These are phyloP conservation scores for Kodamaea fukazawae DNA, from an alignment of 805 yeast genomes.

Conservation along the genomic window DNA sequence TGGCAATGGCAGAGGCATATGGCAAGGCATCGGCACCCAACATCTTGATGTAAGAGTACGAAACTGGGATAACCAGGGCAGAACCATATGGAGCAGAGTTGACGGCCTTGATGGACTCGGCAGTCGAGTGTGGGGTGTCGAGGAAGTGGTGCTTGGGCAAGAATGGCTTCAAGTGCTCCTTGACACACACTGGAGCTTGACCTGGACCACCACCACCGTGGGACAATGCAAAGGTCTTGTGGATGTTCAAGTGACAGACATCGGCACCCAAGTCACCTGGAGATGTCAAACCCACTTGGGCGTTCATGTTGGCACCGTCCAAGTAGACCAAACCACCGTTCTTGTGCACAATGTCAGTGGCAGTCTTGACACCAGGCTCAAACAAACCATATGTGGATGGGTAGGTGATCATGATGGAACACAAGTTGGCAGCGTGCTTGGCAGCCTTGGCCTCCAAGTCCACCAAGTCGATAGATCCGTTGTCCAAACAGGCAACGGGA, in stretches of 20 bases:
- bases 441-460: conserved; percentile 75
- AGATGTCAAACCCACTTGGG: conserved; percentile 94
- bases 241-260: conserved; percentile 94
- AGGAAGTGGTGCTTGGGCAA: conserved; percentile 76
- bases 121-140: conserved; percentile 46
- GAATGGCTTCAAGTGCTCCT: conserved; percentile 71
- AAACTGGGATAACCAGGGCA: conserved; percentile 87
- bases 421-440: conserved; percentile 65
- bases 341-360: conserved; percentile 79
- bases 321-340: conserved; percentile 94
- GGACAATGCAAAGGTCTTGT: conserved; percentile 95
- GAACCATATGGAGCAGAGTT: conserved; percentile 95
- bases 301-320: conserved; percentile 99
- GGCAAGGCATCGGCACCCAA: conserved; percentile 85
- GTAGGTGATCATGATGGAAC: conserved; percentile 94
- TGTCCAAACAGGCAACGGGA: conserved; percentile 78
- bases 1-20: conserved; percentile 84
- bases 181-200: conserved; percentile 96
- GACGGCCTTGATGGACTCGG: conserved; percentile 66
- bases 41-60: conserved; percentile 93
- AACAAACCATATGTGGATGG: conserved; percentile 97
- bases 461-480: conserved; percentile 81
- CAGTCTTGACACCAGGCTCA: conserved; percentile 84
- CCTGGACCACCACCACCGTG: conserved; percentile 99
- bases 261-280: conserved; percentile 99